phyloP scores from a whole-genome alignment of 352 stramenopile genomes.

The Pythium coloratum region DNA sequence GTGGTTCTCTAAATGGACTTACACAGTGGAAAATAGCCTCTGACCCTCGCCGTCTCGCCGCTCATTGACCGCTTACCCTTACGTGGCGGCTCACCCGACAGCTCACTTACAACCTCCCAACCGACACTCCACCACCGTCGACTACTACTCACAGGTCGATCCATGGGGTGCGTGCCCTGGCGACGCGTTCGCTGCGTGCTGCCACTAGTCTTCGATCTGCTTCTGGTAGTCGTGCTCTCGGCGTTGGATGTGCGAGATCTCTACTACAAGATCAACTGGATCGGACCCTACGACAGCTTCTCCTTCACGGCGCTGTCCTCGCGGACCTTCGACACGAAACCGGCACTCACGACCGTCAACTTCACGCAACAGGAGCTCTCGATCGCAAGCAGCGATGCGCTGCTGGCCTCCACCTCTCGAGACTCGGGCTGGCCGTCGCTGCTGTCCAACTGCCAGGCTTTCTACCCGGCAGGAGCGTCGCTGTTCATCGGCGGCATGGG shows the following conservation, averaged over 20 bases:
- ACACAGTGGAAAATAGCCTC: no score
- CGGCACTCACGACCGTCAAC: not conserved
- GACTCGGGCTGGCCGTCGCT: conserved; percentile 46
- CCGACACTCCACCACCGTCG: no score
- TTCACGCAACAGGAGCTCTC: not conserved
- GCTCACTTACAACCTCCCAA: not conserved
- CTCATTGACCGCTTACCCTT: no score
- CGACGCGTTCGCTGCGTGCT: conserved; percentile 8
- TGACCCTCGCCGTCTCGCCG: no score
- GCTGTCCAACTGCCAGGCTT: conserved; percentile 33
- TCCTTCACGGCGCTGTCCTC: conserved; percentile 35
- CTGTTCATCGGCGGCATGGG: not conserved
- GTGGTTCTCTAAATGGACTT: no score
- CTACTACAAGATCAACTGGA: conserved; percentile 56
- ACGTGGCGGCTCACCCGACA: no score
- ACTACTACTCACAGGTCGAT: not conserved
- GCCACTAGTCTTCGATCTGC: conserved; percentile 23
- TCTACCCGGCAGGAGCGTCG: conserved; percentile 12
- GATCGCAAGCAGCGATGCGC: conserved; percentile 16
- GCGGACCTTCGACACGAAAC: conserved; percentile 18
- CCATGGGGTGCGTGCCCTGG: not conserved
- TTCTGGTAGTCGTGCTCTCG: conserved; percentile 22
- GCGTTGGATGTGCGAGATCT: conserved; percentile 43
- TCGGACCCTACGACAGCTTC: conserved; percentile 47
- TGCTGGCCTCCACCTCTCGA: conserved; percentile 17